A percentile compares a stretch with the other conserved stretches of the same genome.
Evolutionary conservation across 768 basidiomycete species (phyloP).

Genomic region (Suillus luteus): DNA sequence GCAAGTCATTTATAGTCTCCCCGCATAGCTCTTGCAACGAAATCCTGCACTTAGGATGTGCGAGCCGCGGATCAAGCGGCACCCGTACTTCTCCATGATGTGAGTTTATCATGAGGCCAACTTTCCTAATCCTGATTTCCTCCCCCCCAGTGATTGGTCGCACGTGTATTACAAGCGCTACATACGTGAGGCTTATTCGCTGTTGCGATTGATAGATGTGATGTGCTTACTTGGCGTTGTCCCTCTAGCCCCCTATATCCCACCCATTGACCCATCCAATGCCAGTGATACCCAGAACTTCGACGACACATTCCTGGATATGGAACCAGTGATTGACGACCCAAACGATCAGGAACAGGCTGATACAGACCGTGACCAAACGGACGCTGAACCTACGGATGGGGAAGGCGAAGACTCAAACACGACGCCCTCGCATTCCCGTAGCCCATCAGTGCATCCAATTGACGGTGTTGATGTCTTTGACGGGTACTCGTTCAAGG

Average conservation of each 20-base stretch:
- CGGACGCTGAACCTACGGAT: slow-evolving; percentile 71
- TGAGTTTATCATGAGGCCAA: slow-evolving; percentile 39
- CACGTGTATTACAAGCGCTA: slow-evolving; percentile 94
- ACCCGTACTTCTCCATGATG: slow-evolving; percentile 96
- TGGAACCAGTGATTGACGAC: slow-evolving; percentile 90
- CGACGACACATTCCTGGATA: slow-evolving; percentile 94
- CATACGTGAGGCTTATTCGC: slow-evolving; percentile 65
- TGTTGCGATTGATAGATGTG: slow-evolving; percentile 7
- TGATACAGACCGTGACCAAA: slow-evolving; percentile 68
- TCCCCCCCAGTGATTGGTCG: slow-evolving; percentile 74
- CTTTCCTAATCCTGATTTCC: slow-evolving; percentile 20
- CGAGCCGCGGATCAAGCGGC: slow-evolving; percentile 91
- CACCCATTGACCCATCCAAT: slow-evolving; percentile 86
- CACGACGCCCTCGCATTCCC: slow-evolving; percentile 79
- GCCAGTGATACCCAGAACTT: slow-evolving; percentile 98
- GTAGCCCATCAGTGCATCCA: slow-evolving; percentile 67
- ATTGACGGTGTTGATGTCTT: slow-evolving; percentile 75
- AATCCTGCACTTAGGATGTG: slow-evolving; percentile 89
- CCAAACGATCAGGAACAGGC: slow-evolving; percentile 59
- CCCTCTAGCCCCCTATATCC: slow-evolving; percentile 82
- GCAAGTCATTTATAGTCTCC: slow-evolving; percentile 16
- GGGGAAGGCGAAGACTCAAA: slow-evolving; percentile 76
- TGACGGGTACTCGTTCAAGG: slow-evolving; percentile 94
- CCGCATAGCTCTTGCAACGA: slow-evolving; percentile 79
- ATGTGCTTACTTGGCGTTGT: slow-evolving; percentile 17